These are phyloP conservation scores for Balakata baccata DNA, from an alignment of 345 rosid species.

Conservation along the genomic window DNA sequence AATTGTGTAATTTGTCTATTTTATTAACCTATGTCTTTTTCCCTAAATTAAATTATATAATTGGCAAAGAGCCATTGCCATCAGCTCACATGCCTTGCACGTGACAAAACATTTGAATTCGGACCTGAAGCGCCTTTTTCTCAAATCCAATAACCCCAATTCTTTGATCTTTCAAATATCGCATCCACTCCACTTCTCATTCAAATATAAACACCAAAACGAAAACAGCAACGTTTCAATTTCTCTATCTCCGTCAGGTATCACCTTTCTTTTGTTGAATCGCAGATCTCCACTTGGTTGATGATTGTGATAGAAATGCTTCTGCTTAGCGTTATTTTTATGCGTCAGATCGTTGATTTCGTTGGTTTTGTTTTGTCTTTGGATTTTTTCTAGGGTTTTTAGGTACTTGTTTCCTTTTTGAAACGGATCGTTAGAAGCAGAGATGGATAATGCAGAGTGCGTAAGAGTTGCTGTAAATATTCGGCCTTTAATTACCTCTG, in stretches of 20 bases:
- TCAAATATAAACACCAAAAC: neutral
- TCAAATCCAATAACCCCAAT: neutral
- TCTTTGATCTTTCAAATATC: neutral
- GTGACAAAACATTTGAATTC: conserved; percentile 28
- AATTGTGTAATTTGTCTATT: too few species aligned
- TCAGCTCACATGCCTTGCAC: conserved; percentile 15
- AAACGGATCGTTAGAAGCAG: neutral
- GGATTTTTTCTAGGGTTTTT: neutral
- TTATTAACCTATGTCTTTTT: too few species aligned
- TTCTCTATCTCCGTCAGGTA: conserved; percentile 4
- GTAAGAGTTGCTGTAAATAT: conserved; percentile 89
- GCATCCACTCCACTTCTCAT: neutral
- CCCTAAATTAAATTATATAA: neutral
- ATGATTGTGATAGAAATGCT: neutral
- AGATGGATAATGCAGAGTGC: conserved; percentile 47
- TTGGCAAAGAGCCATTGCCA: neutral
- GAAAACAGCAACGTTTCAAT: neutral
- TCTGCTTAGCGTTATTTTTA: neutral
- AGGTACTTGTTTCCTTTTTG: neutral
- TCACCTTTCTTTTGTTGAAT: neutral
- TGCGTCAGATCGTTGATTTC: neutral
- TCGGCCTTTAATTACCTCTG: conserved; percentile 80
- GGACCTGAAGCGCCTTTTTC: conserved; percentile 22
- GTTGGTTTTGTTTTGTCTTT: neutral
- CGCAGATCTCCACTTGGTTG: neutral